Base-by-base conservation (phyloP, 1,139 yeast genomes). In the Suhomyces atakaporum region DNA sequence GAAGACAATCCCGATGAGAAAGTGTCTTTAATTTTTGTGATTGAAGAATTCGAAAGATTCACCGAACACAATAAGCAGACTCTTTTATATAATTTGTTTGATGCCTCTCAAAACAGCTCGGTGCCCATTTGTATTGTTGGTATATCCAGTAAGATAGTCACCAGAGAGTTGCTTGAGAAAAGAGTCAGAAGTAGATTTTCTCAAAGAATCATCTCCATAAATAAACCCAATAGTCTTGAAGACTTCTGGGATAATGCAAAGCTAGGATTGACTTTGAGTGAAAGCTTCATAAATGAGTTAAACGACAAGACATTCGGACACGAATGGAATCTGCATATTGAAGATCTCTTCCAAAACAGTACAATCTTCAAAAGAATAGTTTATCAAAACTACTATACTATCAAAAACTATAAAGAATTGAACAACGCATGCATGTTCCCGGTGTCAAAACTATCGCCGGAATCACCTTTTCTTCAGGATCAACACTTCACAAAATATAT, bases 111-210 rank as follows among this genome's bases (percentile, higher is more conserved):
- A 45, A 84, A 77, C 42, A 75, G 87, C 19, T 67, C 75, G 5
- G 79, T 84, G 1, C 95, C 97, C 1, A 79, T 90, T 3, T 79
- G 94, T 37, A 86, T 92, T 4, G 62, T 92, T 35, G 97, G 97
- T 1, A 62, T 85, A 5, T 82, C 95, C 1, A 73, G 92, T 2
- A 81, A 83, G 39, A 69, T 87, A 22, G 86, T 86, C 7, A 74
- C 88, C 0, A 67, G 90, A 35, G 97, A 92, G 50, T 69, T 79
- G 46, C 67, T 92, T 37, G 99, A 94, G 55, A 92, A 90, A 53
- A 74, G 99, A 49, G 97, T 94, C 0, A 76, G 89, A 48, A 84
- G 95, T 40, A 69, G 99, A 43, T 92, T 90, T 58, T 82, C 95
- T 22, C 97, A 90, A 54, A 65, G 95, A 35, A 64, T 85, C 2